Evolutionary conservation across 2,329 filamentous ascomycete species (phyloP).

Genomic region (Ascosphaera apis): DNA sequence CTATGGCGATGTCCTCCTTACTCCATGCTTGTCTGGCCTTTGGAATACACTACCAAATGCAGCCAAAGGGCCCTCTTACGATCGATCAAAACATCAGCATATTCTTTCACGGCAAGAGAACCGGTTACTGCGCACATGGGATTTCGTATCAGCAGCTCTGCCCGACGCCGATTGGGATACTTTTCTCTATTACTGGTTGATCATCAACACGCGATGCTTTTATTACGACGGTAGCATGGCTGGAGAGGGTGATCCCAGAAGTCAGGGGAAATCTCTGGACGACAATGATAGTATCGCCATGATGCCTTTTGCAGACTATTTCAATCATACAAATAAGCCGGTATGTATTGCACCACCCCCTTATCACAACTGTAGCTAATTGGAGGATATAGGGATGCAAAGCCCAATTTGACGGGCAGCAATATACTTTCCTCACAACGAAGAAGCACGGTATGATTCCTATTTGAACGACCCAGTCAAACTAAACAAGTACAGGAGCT

Average conservation of each 20-base stretch:
- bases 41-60: constrained; percentile 13
- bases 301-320: constrained; percentile 24
- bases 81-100: constrained; percentile 14
- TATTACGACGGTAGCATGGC: constrained; percentile 25
- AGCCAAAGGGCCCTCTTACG: constrained; percentile 12
- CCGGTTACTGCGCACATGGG: constrained; percentile 30
- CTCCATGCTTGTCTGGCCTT: constrained; percentile 16
- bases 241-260: constrained; percentile 7
- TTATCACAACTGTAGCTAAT: too few species aligned
- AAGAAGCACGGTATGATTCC: constrained; percentile 12
- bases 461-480: neutral
- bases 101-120: constrained; percentile 27
- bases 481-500: neutral
- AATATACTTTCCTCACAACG: constrained; percentile 15
- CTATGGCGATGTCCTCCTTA: constrained; percentile 7
- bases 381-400: constrained; percentile 11
- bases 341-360: too few species aligned
- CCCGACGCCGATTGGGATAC: constrained; percentile 19
- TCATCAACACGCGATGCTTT: constrained; percentile 37
- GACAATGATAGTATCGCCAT: constrained; percentile 23
- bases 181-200: constrained; percentile 35
- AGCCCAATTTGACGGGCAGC: constrained; percentile 15
- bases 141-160: constrained; percentile 19
- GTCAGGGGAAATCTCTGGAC: constrained; percentile 6
- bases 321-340: constrained; percentile 21